Conservation (phyloP, 805 yeast species). For the Pichia cabralensis region DNA sequence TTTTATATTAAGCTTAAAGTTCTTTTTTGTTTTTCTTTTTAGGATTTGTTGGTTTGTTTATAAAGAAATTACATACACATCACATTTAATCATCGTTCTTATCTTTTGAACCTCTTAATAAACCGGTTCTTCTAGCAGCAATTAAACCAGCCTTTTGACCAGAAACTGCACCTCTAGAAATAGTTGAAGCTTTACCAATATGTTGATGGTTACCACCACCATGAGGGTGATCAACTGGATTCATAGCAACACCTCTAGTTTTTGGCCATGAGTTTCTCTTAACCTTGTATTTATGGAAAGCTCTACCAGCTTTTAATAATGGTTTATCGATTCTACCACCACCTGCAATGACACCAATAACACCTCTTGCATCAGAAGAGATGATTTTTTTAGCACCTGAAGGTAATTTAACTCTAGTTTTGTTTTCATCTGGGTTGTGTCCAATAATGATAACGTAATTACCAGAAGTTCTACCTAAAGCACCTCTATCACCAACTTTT, state of each 20-base stretch:
- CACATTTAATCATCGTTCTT: slow-evolving; percentile 28
- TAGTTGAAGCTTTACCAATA: slow-evolving; percentile 99
- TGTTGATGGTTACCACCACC: slow-evolving; percentile 99
- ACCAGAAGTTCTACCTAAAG: slow-evolving; percentile 99
- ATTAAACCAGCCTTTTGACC: slow-evolving; percentile 99
- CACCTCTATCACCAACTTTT: slow-evolving; percentile 99
- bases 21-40: no score
- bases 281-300: slow-evolving; percentile 98
- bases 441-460: slow-evolving; percentile 98
- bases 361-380: slow-evolving; percentile 97
- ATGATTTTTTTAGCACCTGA: slow-evolving; percentile 98
- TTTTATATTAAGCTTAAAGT: no score
- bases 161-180: slow-evolving; percentile 98
- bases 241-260: slow-evolving; percentile 99
- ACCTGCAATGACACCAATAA: slow-evolving; percentile 99
- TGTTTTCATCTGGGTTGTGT: slow-evolving; percentile 98
- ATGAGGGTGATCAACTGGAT: slow-evolving; percentile 99
- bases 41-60: no score
- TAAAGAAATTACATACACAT: no score
- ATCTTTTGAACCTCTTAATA: slow-evolving; percentile 97
- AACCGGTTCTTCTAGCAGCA: slow-evolving; percentile 99
- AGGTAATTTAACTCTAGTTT: slow-evolving; percentile 98
- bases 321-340: slow-evolving; percentile 99
- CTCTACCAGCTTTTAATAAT: slow-evolving; percentile 99
- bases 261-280: slow-evolving; percentile 99